Conservation (phyloP, 2,329 filamentous ascomycete genomes). For the Curvularia hawaiiensis region DNA sequence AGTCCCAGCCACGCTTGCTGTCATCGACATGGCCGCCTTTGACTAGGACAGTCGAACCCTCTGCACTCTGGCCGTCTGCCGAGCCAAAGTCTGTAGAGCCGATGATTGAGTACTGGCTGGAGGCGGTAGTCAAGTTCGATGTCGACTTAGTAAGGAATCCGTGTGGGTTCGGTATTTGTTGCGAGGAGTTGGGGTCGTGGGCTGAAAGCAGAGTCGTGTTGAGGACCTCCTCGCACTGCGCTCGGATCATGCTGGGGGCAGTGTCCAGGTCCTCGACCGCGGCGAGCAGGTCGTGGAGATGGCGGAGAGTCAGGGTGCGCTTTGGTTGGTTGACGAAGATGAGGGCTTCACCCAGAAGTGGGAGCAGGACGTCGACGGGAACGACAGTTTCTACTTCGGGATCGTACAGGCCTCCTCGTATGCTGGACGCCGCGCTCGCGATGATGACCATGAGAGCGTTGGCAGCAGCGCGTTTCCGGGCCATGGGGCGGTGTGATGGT, state of each 20-base stretch:
- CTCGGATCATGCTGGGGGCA: conserved; percentile 72
- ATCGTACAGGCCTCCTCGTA: conserved; percentile 89
- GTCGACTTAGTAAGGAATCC: conserved; percentile 63
- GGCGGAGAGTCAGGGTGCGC: conserved; percentile 67
- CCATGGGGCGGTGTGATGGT: conserved; percentile 57
- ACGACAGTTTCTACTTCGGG: conserved; percentile 80
- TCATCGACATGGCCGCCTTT: conserved; percentile 39
- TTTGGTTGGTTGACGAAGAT: conserved; percentile 72
- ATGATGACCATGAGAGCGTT: conserved; percentile 81
- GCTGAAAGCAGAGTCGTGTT: conserved; percentile 74
- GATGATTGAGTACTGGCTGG: conserved; percentile 70
- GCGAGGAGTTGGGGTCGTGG: conserved; percentile 51
- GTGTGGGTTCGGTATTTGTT: conserved; percentile 20
- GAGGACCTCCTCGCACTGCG: conserved; percentile 79
- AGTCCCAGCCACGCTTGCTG: conserved; percentile 73
- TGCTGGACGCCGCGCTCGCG: conserved; percentile 84
- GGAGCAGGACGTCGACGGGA: conserved; percentile 83
- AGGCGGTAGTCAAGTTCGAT: conserved; percentile 58
- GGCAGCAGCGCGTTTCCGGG: conserved; percentile 71
- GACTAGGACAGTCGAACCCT: conserved; percentile 57
- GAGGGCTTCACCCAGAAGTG: conserved; percentile 81
- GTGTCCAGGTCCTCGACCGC: conserved; percentile 81
- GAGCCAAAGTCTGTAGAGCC: conserved; percentile 73
- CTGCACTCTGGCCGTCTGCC: conserved; percentile 37
- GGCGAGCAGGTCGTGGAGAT: conserved; percentile 76